These are phyloP conservation scores for Plantago lanceolata DNA, from an alignment of 305 asterid species.

Conservation along the genomic window DNA sequence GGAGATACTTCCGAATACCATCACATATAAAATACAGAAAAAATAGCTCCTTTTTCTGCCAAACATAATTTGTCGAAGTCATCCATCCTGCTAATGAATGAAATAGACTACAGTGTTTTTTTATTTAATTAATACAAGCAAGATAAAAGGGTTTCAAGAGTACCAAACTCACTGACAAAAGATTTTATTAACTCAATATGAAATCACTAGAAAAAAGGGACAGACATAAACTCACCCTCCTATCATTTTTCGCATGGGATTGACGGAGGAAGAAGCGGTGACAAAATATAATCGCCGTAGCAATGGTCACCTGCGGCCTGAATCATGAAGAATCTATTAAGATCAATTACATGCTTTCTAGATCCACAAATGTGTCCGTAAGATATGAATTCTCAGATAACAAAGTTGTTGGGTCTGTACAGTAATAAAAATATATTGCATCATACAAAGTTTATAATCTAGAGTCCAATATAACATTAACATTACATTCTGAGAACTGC, in stretches of 20 bases:
- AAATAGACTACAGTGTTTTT: not conserved
- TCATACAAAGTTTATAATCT: too few relatives aligned
- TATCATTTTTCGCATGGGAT: constrained; percentile 78
- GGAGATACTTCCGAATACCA: not conserved
- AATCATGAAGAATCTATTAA: constrained; percentile 34
- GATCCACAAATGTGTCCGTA: constrained; percentile 13
- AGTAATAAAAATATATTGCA: too few relatives aligned
- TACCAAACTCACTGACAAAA: constrained; percentile 1
- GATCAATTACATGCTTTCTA: constrained; percentile 10
- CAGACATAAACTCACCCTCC: constrained; percentile 58
- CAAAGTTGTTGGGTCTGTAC: not conserved
- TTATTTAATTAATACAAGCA: not conserved
- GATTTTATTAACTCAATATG: constrained; percentile 15
- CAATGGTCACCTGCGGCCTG: constrained; percentile 99
- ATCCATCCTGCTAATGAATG: not conserved
- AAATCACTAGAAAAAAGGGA: constrained; percentile 9
- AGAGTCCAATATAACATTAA: too few relatives aligned
- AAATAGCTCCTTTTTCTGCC: not conserved
- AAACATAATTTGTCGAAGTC: too few relatives aligned
- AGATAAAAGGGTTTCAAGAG: not conserved
- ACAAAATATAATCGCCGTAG: constrained; percentile 91
- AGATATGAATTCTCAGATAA: constrained; percentile 14
- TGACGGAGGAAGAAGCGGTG: constrained; percentile 98
- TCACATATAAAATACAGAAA: too few relatives aligned
- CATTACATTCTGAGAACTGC: too few relatives aligned